Evolutionary conservation across 1,284 basidiomycete species (phyloP).

Genomic region (Boletellus deceptivus): DNA sequence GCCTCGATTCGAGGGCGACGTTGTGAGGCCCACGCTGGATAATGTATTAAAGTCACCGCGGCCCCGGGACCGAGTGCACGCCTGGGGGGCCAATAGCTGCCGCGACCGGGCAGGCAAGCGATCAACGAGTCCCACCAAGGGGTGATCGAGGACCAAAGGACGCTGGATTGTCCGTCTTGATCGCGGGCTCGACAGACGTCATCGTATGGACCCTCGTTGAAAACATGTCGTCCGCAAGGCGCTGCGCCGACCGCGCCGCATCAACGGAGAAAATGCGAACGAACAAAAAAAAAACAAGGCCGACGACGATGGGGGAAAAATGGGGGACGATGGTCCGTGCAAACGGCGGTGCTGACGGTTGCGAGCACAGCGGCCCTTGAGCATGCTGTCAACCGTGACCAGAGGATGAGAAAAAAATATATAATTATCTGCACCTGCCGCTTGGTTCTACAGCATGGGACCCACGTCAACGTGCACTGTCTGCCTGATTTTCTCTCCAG

Average conservation of each 20-base stretch:
- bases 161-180: constrained; percentile 4
- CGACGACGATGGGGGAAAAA: too few relatives aligned
- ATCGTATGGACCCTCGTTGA: constrained; percentile 21
- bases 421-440: background rate
- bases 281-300: background rate
- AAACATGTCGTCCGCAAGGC: constrained; percentile 19
- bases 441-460: constrained; percentile 8
- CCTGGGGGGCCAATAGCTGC: background rate
- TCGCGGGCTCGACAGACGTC: constrained; percentile 2
- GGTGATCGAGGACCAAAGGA: constrained; percentile 8
- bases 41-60: too few relatives aligned
- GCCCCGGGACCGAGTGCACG: constrained; percentile 8
- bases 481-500: background rate
- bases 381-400: background rate
- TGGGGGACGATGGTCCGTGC: background rate
- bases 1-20: too few relatives aligned
- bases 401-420: background rate
- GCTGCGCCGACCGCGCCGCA: constrained; percentile 15
- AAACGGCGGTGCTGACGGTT: background rate
- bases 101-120: background rate
- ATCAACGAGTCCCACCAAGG: background rate
- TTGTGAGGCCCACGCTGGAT: too few relatives aligned
- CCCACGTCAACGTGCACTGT: constrained; percentile 2
- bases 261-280: background rate
- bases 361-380: background rate